A percentile compares a stretch with the other conserved stretches of the same genome.
Conservation (phyloP, 2,329 filamentous ascomycete species). For the Chrysosporium keratinophilum region DNA sequence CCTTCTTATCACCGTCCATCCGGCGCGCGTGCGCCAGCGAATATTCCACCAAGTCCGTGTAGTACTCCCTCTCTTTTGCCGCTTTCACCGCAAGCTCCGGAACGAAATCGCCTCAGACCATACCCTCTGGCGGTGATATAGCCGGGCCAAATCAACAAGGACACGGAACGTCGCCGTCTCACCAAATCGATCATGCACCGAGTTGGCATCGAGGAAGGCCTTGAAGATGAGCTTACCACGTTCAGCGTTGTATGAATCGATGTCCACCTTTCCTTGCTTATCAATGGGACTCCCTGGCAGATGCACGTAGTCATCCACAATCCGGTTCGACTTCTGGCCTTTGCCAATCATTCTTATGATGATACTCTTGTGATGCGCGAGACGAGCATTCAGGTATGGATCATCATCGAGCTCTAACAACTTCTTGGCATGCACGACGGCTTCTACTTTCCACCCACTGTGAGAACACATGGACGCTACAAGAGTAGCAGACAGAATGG, state of each 20-base stretch:
- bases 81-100: background rate
- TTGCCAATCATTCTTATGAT: background rate
- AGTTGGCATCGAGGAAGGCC: background rate
- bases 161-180: no score
- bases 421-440: background rate
- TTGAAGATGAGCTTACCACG: slow-evolving; percentile 13
- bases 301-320: background rate
- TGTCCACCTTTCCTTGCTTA: background rate
- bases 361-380: background rate
- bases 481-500: background rate
- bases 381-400: slow-evolving; percentile 6
- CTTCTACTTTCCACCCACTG: background rate
- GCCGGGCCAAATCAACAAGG: background rate
- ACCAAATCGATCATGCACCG: no score
- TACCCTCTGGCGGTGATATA: background rate
- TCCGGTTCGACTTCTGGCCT: background rate
- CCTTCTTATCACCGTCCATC: background rate
- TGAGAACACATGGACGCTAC: slow-evolving; percentile 1
- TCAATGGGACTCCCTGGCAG: no score
- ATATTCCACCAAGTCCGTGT: background rate
- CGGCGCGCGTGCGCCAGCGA: background rate
- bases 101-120: background rate
- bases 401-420: slow-evolving; percentile 1
- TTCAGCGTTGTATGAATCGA: slow-evolving; percentile 10
- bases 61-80: background rate